Percentiles rank a stretch among this genome's conserved stretches.
Evolutionary conservation across 129 eudicot species (phyloP).

Genomic region (Silybum marianum): DNA sequence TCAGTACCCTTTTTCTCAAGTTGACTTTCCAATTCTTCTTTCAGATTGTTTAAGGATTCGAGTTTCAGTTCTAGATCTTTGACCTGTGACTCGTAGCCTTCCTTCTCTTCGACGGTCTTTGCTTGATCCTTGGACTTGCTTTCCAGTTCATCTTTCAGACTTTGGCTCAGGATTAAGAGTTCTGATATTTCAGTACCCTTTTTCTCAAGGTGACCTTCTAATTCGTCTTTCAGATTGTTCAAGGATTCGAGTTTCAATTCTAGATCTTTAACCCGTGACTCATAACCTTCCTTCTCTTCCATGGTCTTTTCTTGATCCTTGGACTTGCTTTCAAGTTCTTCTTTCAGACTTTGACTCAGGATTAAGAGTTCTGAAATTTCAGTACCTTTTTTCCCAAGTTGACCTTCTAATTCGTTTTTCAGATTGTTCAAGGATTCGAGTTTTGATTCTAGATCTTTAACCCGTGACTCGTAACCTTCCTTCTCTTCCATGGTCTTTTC

Average conservation of each 20-base stretch:
- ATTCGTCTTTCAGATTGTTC: slow-evolving; percentile 26
- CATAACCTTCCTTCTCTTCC: slow-evolving; percentile 52
- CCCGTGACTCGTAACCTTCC: slow-evolving; percentile 41
- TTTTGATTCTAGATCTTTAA: slow-evolving; percentile 49
- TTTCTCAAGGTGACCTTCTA: slow-evolving; percentile 23
- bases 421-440: slow-evolving; percentile 30
- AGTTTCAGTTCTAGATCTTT: slow-evolving; percentile 40
- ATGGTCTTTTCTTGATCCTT: slow-evolving; percentile 36
- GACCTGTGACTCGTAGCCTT: slow-evolving; percentile 32
- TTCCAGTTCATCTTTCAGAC: slow-evolving; percentile 44
- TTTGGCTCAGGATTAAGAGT: slow-evolving; percentile 29
- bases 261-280: slow-evolving; percentile 40
- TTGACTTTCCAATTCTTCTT: slow-evolving; percentile 11
- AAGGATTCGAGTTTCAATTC: slow-evolving; percentile 37
- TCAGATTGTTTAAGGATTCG: slow-evolving; percentile 30
- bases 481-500: slow-evolving; percentile 49
- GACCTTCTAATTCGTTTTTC: slow-evolving; percentile 45
- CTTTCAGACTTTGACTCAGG: slow-evolving; percentile 55
- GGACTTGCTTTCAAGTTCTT: slow-evolving; percentile 50
- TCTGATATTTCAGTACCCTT: slow-evolving; percentile 31
- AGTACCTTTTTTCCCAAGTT: slow-evolving; percentile 43
- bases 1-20: slow-evolving; percentile 23
- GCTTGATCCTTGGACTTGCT: slow-evolving; percentile 38
- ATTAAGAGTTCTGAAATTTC: slow-evolving; percentile 45
- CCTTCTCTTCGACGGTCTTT: slow-evolving; percentile 41